phyloP scores from a whole-genome alignment of 1,139 yeast genomes.

The Wickerhamomyces sp. region DNA sequence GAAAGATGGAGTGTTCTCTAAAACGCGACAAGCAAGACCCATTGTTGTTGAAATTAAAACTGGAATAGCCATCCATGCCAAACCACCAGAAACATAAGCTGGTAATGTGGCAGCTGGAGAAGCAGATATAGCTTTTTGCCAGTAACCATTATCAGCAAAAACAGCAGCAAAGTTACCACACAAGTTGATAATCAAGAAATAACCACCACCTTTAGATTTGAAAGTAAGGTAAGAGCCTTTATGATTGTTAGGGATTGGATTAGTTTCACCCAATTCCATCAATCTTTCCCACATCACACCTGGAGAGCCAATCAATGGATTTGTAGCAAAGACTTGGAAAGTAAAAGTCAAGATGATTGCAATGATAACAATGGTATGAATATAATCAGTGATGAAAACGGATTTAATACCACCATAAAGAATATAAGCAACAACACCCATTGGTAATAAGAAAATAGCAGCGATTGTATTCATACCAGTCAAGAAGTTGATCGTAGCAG shows the following conservation, averaged over 20 bases:
- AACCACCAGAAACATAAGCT: slow-evolving; percentile 88
- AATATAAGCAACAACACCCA: slow-evolving; percentile 80
- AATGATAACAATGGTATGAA: slow-evolving; percentile 62
- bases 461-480: slow-evolving; percentile 86
- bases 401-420: slow-evolving; percentile 88
- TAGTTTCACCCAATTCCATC: slow-evolving; percentile 46
- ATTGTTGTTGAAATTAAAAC: slow-evolving; percentile 74
- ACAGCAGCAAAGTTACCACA: slow-evolving; percentile 90
- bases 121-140: slow-evolving; percentile 87
- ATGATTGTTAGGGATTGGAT: slow-evolving; percentile 71
- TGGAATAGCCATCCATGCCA: slow-evolving; percentile 90
- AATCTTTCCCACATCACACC: slow-evolving; percentile 69
- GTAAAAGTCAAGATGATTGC: slow-evolving; percentile 58
- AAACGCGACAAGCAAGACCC: slow-evolving; percentile 75
- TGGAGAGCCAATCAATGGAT: slow-evolving; percentile 69
- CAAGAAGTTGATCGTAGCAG: slow-evolving; percentile 68
- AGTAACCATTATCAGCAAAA: slow-evolving; percentile 83
- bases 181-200: slow-evolving; percentile 75
- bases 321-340: slow-evolving; percentile 59
- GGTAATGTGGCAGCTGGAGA: slow-evolving; percentile 80
- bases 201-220: slow-evolving; percentile 73
- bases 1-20: slow-evolving; percentile 63
- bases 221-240: slow-evolving; percentile 75
- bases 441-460: slow-evolving; percentile 72
- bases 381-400: slow-evolving; percentile 82